Evolutionary conservation across 805 yeast genomes (phyloP), one percentile per base, ranked within the genome.

Genomic region (Candida oleophila): DNA sequence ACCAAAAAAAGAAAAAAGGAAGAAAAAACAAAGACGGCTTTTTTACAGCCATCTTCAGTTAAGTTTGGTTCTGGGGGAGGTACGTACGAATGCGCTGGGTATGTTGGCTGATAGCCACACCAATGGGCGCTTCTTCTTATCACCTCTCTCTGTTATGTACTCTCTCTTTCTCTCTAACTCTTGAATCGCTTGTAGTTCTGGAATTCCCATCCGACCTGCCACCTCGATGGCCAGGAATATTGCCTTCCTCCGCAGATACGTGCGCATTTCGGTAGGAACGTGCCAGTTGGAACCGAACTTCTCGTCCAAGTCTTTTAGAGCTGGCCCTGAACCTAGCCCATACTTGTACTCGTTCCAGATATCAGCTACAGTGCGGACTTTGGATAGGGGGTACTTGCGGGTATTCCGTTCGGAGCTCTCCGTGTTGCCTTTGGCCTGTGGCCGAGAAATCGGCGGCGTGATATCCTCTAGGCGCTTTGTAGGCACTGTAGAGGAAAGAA

Each of bases 291-390:
- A 72, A 43, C 74, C 76, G 51, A 71, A 80, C 49, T 74, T 69
- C 4, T 56, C 47, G 54, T 80, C 83, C 59, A 80, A 60, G 11
- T 73, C 63, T 49, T 71, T 72, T 34, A 80, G 68, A 2, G 83
- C 76, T 0, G 82, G 82, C 52, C 78, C 80, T 2, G 72, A 78
- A 44, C 74, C 68, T 4, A 75, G 50, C 0, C 84, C 83, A 45
- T 73, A 71, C 3, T 77, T 71, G 49, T 78, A 80, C 57, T 80
- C 85, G 51, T 71, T 68, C 85, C 85, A 80, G 16, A 80, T 73
- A 50, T 79, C 83, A 34, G 66, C 55, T 1, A 78, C 76, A 2
- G 77, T 54, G 37, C 61, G 53, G 4, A 65, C 30, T 11, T 25
- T 25, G 9, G 30, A 5, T 7, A 25, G 30, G 30, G 9, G 30